phyloP scores from a whole-genome alignment of 2,329 filamentous ascomycete genomes.

The Beauveria australis region DNA sequence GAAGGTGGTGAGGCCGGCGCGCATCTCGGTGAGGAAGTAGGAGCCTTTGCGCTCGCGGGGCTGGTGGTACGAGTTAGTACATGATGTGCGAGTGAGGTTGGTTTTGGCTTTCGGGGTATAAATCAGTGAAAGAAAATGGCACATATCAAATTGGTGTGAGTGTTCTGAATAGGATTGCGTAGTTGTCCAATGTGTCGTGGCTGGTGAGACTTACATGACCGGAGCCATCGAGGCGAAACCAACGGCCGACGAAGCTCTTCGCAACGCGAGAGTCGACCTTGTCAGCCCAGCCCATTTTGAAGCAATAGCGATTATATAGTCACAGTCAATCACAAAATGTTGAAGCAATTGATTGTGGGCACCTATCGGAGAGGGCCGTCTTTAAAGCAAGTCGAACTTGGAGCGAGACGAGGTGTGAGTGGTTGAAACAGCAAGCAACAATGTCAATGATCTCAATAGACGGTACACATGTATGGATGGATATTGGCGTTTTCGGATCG shows the following conservation, averaged over 20 bases:
- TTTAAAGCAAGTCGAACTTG: not conserved
- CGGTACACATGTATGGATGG: not conserved
- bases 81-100: not conserved
- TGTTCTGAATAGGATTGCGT: not conserved
- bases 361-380: not conserved
- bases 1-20: conserved; percentile 75
- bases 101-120: not conserved
- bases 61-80: conserved; percentile 27
- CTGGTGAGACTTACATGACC: conserved; percentile 59
- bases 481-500: not conserved
- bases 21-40: conserved; percentile 74
- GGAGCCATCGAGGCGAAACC: conserved; percentile 74
- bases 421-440: not conserved
- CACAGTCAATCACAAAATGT: not conserved
- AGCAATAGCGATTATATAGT: not conserved
- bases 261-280: conserved; percentile 52
- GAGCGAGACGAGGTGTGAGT: not conserved
- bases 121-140: not conserved
- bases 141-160: not conserved
- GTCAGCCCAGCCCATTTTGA: conserved; percentile 40
- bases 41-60: conserved; percentile 64
- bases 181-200: not conserved
- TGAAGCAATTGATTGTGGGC: not conserved
- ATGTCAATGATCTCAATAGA: not conserved
- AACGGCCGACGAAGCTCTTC: conserved; percentile 55